Conservation (phyloP, 305 asterid genomes). For the Plantago rigida region DNA sequence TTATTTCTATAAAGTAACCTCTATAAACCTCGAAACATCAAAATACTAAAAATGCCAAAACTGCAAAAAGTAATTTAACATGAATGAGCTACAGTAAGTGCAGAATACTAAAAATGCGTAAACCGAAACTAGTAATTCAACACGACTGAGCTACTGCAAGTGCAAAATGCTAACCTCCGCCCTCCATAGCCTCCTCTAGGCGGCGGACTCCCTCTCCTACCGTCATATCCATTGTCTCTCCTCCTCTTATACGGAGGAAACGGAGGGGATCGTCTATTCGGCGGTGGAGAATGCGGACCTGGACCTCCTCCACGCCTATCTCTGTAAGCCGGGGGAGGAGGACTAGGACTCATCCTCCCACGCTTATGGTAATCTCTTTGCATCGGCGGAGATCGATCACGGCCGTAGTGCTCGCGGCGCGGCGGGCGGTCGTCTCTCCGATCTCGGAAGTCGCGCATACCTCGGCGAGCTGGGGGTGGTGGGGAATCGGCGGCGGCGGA, state of each 20-base stretch:
- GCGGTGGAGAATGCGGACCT: conserved; percentile 65
- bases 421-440: conserved; percentile 68
- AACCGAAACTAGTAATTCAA: not conserved
- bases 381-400: conserved; percentile 62
- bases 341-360: conserved; percentile 68
- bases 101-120: too few relatives aligned
- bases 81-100: not conserved
- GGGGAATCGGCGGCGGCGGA: conserved; percentile 27
- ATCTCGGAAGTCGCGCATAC: conserved; percentile 64
- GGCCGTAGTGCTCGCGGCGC: conserved; percentile 62
- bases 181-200: conserved; percentile 80
- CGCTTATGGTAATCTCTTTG: conserved; percentile 69
- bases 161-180: conserved; percentile 49
- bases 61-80: not conserved
- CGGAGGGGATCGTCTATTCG: conserved; percentile 68
- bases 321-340: conserved; percentile 73
- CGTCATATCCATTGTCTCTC: conserved; percentile 67
- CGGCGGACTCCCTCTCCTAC: conserved; percentile 66
- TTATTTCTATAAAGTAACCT: too few relatives aligned
- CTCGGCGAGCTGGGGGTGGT: conserved; percentile 42
- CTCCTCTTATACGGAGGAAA: conserved; percentile 72
- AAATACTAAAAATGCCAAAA: not conserved
- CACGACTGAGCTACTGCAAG: not conserved
- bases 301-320: conserved; percentile 44
- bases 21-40: too few relatives aligned